A percentile compares a stretch with the other conserved stretches of the same genome.
phyloP scores from a whole-genome alignment of 352 stramenopile species.

The Phytophthora pini region DNA sequence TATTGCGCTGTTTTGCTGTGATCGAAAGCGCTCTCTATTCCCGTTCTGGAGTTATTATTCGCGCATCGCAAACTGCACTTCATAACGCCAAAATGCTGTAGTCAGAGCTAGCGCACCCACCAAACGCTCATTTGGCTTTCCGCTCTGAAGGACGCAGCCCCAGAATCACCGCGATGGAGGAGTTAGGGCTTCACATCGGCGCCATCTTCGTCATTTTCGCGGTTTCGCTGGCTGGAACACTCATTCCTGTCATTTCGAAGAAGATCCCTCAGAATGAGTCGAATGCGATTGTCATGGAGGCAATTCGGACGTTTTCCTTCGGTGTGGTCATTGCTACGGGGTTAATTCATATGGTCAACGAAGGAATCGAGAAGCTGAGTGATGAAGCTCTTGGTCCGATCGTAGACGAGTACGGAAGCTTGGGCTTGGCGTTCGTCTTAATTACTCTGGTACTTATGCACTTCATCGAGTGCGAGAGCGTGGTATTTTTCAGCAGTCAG shows the following conservation, averaged over 20 bases:
- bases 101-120: neutral
- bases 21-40: conserved; percentile 4
- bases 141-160: neutral
- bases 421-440: conserved; percentile 63
- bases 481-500: conserved; percentile 52
- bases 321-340: conserved; percentile 68
- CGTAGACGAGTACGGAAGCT: conserved; percentile 50
- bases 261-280: conserved; percentile 21
- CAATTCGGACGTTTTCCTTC: conserved; percentile 56
- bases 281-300: conserved; percentile 46
- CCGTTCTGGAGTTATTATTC: conserved; percentile 17
- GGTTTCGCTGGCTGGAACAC: conserved; percentile 39
- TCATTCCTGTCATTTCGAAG: conserved; percentile 46
- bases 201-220: conserved; percentile 55
- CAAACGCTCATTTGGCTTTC: conserved; percentile 17
- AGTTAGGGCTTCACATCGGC: conserved; percentile 43
- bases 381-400: conserved; percentile 52
- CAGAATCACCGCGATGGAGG: conserved; percentile 14
- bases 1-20: neutral
- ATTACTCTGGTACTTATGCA: conserved; percentile 63
- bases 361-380: conserved; percentile 56
- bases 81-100: conserved; percentile 16
- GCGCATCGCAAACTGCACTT: conserved; percentile 10
- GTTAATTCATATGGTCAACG: conserved; percentile 72
- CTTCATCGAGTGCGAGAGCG: conserved; percentile 69